phyloP scores from a whole-genome alignment of 148 eudicot species.

The Fagopyrum tataricum region DNA sequence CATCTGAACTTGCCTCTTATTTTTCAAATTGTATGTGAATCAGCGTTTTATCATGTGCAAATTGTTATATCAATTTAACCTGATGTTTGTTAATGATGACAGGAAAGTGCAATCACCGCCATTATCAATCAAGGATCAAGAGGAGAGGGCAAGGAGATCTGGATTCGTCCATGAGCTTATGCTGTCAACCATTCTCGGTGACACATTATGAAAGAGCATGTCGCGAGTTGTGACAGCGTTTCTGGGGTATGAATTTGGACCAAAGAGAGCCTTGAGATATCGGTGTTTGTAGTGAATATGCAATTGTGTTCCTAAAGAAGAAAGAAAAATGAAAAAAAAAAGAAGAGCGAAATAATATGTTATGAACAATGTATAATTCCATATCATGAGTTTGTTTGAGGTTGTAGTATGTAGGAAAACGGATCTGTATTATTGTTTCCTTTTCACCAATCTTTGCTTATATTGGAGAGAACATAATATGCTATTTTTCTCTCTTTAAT shows the following conservation, averaged over 20 bases:
- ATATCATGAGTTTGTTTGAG: conserved; percentile 1
- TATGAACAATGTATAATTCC: conserved; percentile 1
- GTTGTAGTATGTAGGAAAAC: conserved; percentile 3
- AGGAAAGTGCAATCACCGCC: conserved; percentile 59
- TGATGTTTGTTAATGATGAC: conserved; percentile 22
- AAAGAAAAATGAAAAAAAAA: background rate
- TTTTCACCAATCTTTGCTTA: background rate
- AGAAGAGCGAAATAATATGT: conserved; percentile 7
- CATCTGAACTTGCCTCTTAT: background rate
- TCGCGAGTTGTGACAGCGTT: background rate
- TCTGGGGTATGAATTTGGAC: background rate
- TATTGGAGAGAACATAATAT: background rate
- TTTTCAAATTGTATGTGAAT: background rate
- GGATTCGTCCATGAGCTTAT: conserved; percentile 70
- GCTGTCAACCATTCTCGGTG: conserved; percentile 60
- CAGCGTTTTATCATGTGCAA: background rate
- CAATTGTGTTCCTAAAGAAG: conserved; percentile 6
- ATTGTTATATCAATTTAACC: background rate
- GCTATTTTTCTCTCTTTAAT: no score
- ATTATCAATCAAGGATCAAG: conserved; percentile 71
- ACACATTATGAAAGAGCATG: conserved; percentile 12
- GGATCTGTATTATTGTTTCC: background rate
- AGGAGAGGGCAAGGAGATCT: conserved; percentile 69
- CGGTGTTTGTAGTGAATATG: conserved; percentile 3
- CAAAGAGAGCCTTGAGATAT: background rate